phyloP scores from a whole-genome alignment of 2,329 filamentous ascomycete genomes.

The Cryphonectria radicalis region DNA sequence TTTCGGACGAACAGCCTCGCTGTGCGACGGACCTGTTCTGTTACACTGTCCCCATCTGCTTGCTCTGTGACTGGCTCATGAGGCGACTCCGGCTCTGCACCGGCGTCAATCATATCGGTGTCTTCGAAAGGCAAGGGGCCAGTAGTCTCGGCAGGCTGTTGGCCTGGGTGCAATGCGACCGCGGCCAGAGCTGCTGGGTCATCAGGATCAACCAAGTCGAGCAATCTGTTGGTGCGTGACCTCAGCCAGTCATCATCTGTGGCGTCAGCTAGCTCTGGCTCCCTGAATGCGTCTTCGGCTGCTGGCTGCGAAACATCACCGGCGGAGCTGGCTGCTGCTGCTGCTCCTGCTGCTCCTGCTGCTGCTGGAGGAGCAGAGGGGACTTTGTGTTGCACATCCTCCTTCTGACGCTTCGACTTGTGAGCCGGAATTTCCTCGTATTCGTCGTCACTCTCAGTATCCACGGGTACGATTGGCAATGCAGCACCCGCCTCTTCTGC shows the following conservation, averaged over 20 bases:
- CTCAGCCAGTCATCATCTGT: slow-evolving; percentile 92
- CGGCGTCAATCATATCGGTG: slow-evolving; percentile 25
- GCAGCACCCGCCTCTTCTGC: slow-evolving; percentile 17
- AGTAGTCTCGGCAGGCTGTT: slow-evolving; percentile 28
- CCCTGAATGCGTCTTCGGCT: slow-evolving; percentile 17
- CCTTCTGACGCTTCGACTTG: slow-evolving; percentile 48
- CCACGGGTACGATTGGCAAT: slow-evolving; percentile 37
- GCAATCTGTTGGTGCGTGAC: slow-evolving; percentile 81
- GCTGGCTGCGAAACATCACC: slow-evolving; percentile 8
- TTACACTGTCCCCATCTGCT: slow-evolving; percentile 45
- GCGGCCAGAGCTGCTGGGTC: slow-evolving; percentile 44
- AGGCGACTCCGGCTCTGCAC: slow-evolving; percentile 32
- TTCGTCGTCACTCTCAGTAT: slow-evolving; percentile 72
- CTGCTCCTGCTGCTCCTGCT: slow-evolving; percentile 19
- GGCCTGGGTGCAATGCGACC: slow-evolving; percentile 32
- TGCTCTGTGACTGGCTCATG: slow-evolving; percentile 29
- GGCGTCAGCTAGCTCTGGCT: slow-evolving; percentile 42
- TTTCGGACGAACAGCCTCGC: slow-evolving; percentile 88
- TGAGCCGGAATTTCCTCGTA: slow-evolving; percentile 70
- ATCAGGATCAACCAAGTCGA: slow-evolving; percentile 82
- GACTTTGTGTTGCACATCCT: slow-evolving; percentile 26
- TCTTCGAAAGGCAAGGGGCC: slow-evolving; percentile 23
- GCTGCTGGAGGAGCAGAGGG: slow-evolving; percentile 9
- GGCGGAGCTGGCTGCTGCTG: slow-evolving; percentile 22
- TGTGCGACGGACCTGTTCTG: slow-evolving; percentile 70